Base-by-base conservation (phyloP, 2,329 filamentous ascomycete genomes). In the Blastomyces parvus region DNA sequence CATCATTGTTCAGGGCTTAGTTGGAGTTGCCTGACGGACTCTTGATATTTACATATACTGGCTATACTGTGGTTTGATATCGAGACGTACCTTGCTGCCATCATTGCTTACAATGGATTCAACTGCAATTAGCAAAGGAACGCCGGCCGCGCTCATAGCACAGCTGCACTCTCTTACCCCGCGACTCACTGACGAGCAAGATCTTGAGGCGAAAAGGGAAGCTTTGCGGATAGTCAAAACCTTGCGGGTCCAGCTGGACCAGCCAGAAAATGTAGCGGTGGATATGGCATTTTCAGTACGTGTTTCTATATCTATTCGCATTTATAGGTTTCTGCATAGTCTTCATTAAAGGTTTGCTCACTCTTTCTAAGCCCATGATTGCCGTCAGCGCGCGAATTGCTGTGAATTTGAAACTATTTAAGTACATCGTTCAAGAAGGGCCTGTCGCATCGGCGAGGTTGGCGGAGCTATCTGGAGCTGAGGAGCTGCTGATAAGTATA, bases 201-300 rank as follows among this genome's bases (percentile, higher is more conserved):
- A 50, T 9, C 22, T 50, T 27, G 46, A 14, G 11, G 46, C 46
- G 3, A 50, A 22, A 50, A 50, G 46, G 11, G n/a, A 50, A 4
- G 46, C 46, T 13, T 25, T 50, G 1, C 46, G 14, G 46, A 27
- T 27, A 25, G 46, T 27, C 36, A 62, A 14, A 33, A 44, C 36
- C 6, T 36, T 62, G 17, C 56, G 36, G 13, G 50, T 33, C 9
- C 33, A 62, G 60, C 36, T 62, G 14, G 50, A 62, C 30, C 60
- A 62, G n/a, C 60, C 50, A 9, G 60, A 62, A 33, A 62, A 56
- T 40, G 27, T 56, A 30, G 60, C 60, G 1, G 60, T 62, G 5
- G 50, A 62, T 27, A 30, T 62, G 60, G 22, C 27, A 40, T 62
- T 62, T 56, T 42, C 60, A n/a, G 60, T 62, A 56, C n/a, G 30